A percentile compares a stretch with the other conserved stretches of the same genome.
Evolutionary conservation across 179 eudicot genomes (phyloP).

Genomic region (Beta lomatogona): DNA sequence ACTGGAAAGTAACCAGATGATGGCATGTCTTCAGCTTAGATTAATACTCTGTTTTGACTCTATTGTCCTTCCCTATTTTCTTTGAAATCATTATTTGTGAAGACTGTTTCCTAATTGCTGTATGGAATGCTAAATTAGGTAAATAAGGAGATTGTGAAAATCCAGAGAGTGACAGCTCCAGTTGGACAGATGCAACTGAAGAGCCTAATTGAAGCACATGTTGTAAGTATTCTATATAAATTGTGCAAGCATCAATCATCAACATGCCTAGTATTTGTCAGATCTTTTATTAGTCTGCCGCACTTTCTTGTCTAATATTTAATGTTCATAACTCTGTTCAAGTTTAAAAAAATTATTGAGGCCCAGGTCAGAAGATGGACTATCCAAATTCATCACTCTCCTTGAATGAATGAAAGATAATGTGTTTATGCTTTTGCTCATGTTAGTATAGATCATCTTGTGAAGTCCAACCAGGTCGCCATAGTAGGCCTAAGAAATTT

Average conservation of each 20-base stretch:
- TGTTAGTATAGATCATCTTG: neutral
- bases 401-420: neutral
- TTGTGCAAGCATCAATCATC: neutral
- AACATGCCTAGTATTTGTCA: neutral
- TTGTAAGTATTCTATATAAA: conserved; percentile 63
- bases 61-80: neutral
- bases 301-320: neutral
- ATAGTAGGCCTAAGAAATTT: neutral
- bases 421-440: neutral
- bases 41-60: neutral
- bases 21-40: neutral
- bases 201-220: conserved; percentile 89
- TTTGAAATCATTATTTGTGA: neutral
- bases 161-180: conserved; percentile 96
- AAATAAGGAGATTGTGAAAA: conserved; percentile 95
- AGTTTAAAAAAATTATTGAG: neutral
- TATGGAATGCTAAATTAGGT: conserved; percentile 49
- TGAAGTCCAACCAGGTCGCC: neutral
- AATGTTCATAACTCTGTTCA: neutral
- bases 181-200: conserved; percentile 98
- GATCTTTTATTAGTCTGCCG: neutral
- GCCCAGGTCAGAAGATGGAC: neutral
- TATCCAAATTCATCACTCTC: neutral
- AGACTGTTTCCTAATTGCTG: conserved; percentile 3
- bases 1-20: neutral